A percentile compares a stretch with the other conserved stretches of the same genome.
Conservation (phyloP, 2,329 filamentous ascomycete species). For the Pseudocercospora cruenta region DNA sequence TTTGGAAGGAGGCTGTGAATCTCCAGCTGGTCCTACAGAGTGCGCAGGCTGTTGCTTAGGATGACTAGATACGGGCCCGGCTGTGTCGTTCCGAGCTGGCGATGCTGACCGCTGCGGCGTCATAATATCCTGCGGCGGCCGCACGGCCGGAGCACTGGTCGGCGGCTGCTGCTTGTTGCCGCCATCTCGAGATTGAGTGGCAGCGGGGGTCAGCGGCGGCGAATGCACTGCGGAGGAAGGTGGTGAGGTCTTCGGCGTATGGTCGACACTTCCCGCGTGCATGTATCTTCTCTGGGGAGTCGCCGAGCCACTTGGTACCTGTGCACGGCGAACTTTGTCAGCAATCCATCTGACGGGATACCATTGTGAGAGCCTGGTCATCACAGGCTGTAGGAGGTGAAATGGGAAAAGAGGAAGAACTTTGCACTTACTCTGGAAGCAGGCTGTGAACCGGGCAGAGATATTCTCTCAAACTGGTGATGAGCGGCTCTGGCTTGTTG, state of each 20-base stretch:
- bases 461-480: slow-evolving; percentile 89
- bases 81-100: slow-evolving; percentile 34
- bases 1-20: slow-evolving; percentile 57
- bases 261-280: slow-evolving; percentile 46
- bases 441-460: slow-evolving; percentile 83
- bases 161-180: slow-evolving; percentile 32
- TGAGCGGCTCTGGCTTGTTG: slow-evolving; percentile 57
- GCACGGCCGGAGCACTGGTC: slow-evolving; percentile 36
- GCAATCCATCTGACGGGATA: slow-evolving; percentile 8
- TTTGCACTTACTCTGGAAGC: slow-evolving; percentile 71
- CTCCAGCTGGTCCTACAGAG: slow-evolving; percentile 59
- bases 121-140: slow-evolving; percentile 57
- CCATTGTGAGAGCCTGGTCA: slow-evolving; percentile 11
- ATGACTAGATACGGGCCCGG: slow-evolving; percentile 41
- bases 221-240: slow-evolving; percentile 75
- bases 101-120: slow-evolving; percentile 62
- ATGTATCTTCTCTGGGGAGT: slow-evolving; percentile 46
- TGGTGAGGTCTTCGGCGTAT: slow-evolving; percentile 68
- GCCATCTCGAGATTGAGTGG: slow-evolving; percentile 65
- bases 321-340: slow-evolving; percentile 15
- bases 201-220: slow-evolving; percentile 85
- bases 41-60: slow-evolving; percentile 58
- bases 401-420: neutral
- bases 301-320: slow-evolving; percentile 54
- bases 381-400: slow-evolving; percentile 10